Evolutionary conservation across 495 filamentous ascomycete genomes (phyloP), one percentile per base, ranked within the genome.

Genomic region (Penicillium simplicissimum): DNA sequence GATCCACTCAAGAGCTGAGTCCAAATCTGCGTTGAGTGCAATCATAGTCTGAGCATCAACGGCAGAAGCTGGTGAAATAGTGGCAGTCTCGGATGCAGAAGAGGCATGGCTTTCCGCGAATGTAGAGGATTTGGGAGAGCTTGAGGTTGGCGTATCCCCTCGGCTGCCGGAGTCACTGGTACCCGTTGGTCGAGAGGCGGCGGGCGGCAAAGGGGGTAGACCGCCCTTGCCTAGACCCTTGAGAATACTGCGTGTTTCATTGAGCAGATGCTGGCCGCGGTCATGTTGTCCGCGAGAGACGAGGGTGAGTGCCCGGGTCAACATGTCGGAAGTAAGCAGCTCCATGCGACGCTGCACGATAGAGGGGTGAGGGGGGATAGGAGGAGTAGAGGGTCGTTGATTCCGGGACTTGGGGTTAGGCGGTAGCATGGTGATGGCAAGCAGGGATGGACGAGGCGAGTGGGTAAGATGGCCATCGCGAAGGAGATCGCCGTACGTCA

Each of bases 391-490:
- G 25, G 85, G 87, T 70, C 80, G 84, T 57, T 85, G 85, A 58
- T 61, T 81, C 71, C 88, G 91, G 66, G 79, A 73, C 51, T 79
- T 85, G 7, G 84, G 78, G 25, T 81, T 79, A 1, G 90, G 82
- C 4, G 95, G 95, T n/a, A 99, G 83, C 90, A 99, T 97, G 19
- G 95, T 98, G 64, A 99, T 99, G 35, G 95, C 92, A n/a, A 99
- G 82, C 1, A 99, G 85, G 7, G 93, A 96, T 4, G 93, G 93
- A 25, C 95, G 87, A 8, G 93, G 90, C 15, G 91, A 85, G 68
- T 98, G 95, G 47, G 90, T 90, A 25, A 95, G 80, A 42, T 91
- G 89, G 42, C 94, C 93, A 60, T 98, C 95, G 17, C 95, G 87
- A 3, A 98, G 86, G 59, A 99, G 90, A 71, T 99, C 96, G 19